phyloP scores from a whole-genome alignment of 345 rosid species.

The Melastoma malabathricum region DNA sequence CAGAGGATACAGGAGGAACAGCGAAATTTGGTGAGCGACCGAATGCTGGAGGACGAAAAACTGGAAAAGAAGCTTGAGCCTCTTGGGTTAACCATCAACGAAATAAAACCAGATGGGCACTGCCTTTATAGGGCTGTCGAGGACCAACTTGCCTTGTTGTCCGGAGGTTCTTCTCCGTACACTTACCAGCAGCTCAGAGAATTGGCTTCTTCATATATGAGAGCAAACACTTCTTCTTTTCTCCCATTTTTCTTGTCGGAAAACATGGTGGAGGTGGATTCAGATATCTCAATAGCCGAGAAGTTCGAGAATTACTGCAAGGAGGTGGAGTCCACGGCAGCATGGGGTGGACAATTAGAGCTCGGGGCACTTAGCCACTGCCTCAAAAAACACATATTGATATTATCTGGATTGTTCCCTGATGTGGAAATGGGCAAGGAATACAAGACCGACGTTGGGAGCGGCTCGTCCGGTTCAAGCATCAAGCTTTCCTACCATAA shows the following conservation, averaged over 20 bases:
- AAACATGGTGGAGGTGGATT: constrained; percentile 17
- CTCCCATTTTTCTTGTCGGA: constrained; percentile 50
- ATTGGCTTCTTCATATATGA: constrained; percentile 79
- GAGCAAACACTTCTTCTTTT: constrained; percentile 41
- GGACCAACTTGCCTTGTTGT: constrained; percentile 48
- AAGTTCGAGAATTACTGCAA: constrained; percentile 44
- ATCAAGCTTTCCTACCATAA: constrained; percentile 45
- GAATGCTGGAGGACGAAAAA: constrained; percentile 47
- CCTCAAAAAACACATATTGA: constrained; percentile 35
- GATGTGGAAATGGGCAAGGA: constrained; percentile 75
- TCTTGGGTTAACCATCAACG: constrained; percentile 44
- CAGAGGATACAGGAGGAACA: constrained; percentile 88
- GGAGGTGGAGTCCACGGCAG: constrained; percentile 54
- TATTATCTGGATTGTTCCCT: constrained; percentile 52
- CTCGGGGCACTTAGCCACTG: constrained; percentile 53
- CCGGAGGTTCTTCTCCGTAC: constrained; percentile 57
- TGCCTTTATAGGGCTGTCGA: constrained; percentile 93
- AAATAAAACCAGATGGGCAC: constrained; percentile 87
- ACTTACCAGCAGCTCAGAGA: constrained; percentile 53
- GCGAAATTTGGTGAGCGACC: constrained; percentile 56
- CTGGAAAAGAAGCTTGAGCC: constrained; percentile 50
- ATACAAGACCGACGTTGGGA: constrained; percentile 22
- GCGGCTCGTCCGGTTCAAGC: constrained; percentile 10
- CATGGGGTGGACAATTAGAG: constrained; percentile 67
- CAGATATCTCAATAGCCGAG: constrained; percentile 20